Conservation (phyloP, 2,329 filamentous ascomycete genomes). For the Ustulina deusta region DNA sequence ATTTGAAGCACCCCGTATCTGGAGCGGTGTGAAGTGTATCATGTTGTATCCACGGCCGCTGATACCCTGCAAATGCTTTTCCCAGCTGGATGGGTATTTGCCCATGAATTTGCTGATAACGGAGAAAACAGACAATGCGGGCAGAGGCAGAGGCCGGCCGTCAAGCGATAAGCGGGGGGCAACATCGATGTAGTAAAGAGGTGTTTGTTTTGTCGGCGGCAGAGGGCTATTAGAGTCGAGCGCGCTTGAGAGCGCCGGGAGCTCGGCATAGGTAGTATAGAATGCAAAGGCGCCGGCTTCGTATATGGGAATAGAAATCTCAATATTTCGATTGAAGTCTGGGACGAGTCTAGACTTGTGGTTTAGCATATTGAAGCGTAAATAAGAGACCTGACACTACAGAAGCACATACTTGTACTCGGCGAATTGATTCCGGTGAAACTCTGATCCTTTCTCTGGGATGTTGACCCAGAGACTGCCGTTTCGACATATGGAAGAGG, state of each 20-base stretch:
- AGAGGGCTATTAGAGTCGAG: constrained; percentile 60
- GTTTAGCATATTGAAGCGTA: constrained; percentile 22
- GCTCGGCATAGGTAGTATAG: constrained; percentile 90
- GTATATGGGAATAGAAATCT: constrained; percentile 89
- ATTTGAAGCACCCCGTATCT: constrained; percentile 88
- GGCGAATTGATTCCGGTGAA: constrained; percentile 82
- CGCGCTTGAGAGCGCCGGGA: constrained; percentile 79
- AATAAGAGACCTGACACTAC: background rate
- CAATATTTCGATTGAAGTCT: constrained; percentile 90
- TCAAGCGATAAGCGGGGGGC: constrained; percentile 83
- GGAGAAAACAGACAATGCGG: constrained; percentile 91
- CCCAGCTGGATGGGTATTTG: constrained; percentile 88
- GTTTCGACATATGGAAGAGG: constrained; percentile 93
- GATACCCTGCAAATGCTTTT: constrained; percentile 88
- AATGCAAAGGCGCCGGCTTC: constrained; percentile 90
- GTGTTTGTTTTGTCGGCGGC: constrained; percentile 73
- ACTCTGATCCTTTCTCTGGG: constrained; percentile 79
- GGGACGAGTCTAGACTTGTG: constrained; percentile 76
- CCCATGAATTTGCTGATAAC: constrained; percentile 99
- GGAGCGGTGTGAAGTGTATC: constrained; percentile 97
- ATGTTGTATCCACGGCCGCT: constrained; percentile 96
- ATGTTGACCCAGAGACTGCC: constrained; percentile 98
- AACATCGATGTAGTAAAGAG: constrained; percentile 92
- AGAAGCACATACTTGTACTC: constrained; percentile 81
- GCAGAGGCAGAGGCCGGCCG: constrained; percentile 79